Percentiles rank a stretch among this genome's conserved stretches.
Conservation (phyloP, 352 stramenopile species). For the Phytopythium chamaehyphon region DNA sequence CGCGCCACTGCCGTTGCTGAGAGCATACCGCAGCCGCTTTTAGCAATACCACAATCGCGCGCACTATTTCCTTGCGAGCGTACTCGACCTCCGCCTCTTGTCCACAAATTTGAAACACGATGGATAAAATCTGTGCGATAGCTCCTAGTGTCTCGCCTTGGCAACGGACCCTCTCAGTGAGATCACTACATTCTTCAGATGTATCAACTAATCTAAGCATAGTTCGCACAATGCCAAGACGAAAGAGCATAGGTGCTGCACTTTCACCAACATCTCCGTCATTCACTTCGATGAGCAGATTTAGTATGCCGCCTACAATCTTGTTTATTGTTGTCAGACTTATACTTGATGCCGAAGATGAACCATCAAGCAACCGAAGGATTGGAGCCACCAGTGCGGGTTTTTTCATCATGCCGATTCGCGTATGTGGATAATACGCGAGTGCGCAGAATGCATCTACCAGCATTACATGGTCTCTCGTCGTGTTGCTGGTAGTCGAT, state of each 20-base stretch:
- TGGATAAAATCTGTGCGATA: slow-evolving; percentile 18
- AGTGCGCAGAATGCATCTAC: slow-evolving; percentile 64
- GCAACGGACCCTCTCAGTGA: slow-evolving; percentile 1
- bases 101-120: slow-evolving; percentile 25
- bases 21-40: slow-evolving; percentile 7
- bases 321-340: slow-evolving; percentile 34
- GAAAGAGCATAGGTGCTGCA: slow-evolving; percentile 12
- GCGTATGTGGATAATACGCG: slow-evolving; percentile 43
- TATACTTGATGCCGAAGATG: slow-evolving; percentile 3
- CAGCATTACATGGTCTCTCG: slow-evolving; percentile 54
- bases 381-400: slow-evolving; percentile 30
- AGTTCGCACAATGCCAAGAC: slow-evolving; percentile 21
- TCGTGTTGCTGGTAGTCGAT: neutral
- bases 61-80: slow-evolving; percentile 12
- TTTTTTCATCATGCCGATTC: slow-evolving; percentile 48
- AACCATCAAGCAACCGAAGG: slow-evolving; percentile 30
- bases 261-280: slow-evolving; percentile 10
- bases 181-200: neutral
- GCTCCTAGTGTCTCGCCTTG: slow-evolving; percentile 10
- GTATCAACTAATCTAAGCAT: slow-evolving; percentile 15
- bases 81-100: slow-evolving; percentile 16
- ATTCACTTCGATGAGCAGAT: slow-evolving; percentile 38
- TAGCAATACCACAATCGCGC: neutral
- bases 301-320: slow-evolving; percentile 39
- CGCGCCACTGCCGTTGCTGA: slow-evolving; percentile 14